Evolutionary conservation across 2,329 filamentous ascomycete genomes (phyloP).

Genomic region (Sordariomycetes sp.): DNA sequence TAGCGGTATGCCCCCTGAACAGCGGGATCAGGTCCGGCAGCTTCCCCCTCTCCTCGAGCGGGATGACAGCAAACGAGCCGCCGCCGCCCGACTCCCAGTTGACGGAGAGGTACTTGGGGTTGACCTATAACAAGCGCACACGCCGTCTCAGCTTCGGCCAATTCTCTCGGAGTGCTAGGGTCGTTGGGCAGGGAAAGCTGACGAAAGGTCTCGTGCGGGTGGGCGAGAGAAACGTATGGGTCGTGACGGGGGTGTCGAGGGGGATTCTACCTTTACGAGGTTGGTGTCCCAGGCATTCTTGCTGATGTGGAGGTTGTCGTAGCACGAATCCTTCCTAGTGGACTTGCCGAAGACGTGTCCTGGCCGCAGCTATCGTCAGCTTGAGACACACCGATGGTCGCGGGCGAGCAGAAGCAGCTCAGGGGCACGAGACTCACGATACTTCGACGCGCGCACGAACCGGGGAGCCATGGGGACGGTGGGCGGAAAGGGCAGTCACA

Average conservation of each 20-base stretch:
- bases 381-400: conserved; percentile 8
- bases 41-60: conserved; percentile 79
- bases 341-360: conserved; percentile 97
- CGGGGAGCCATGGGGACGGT: conserved; percentile 41
- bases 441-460: conserved; percentile 60
- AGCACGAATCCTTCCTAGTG: conserved; percentile 95
- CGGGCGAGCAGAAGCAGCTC: not conserved
- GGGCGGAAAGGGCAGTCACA: no score
- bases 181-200: not conserved
- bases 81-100: conserved; percentile 98
- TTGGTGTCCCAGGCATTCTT: conserved; percentile 99
- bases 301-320: conserved; percentile 94
- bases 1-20: conserved; percentile 90
- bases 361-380: conserved; percentile 26
- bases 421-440: conserved; percentile 37
- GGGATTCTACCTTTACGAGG: conserved; percentile 72
- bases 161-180: not conserved
- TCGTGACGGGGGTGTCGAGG: not conserved
- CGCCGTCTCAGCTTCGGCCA: not conserved
- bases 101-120: conserved; percentile 90
- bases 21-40: conserved; percentile 86
- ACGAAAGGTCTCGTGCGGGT: not conserved
- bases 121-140: conserved; percentile 49
- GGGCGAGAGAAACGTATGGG: not conserved
- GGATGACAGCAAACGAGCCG: conserved; percentile 93